Evolutionary conservation across 2,329 filamentous ascomycete genomes (phyloP), one percentile per base, ranked within the genome.

Genomic region (Sarocladiaceae sp.): DNA sequence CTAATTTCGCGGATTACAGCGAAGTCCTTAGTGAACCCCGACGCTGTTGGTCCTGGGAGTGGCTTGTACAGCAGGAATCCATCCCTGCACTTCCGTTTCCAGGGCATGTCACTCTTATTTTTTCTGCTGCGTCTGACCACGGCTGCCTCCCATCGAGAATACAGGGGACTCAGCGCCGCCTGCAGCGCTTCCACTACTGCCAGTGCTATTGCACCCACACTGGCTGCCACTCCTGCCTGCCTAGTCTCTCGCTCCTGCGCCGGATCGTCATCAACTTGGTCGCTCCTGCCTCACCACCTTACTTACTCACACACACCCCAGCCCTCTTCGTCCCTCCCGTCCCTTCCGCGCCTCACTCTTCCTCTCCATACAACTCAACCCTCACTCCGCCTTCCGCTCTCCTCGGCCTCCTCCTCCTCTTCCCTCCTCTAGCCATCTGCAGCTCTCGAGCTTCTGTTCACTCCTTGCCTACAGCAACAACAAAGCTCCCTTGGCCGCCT

Each of bases 221-320:
- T 16, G 15, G 23, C 23, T 21, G 23, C 19, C 7, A 16, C 37
- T 41, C 37, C 37, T 39, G 19, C 34, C 12, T 39, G 16, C 20
- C 4, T n/a, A 4, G 9, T 19, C 10, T 13, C 20, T 21, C 26
- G 34, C 34, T 23, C 20, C 34, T 41, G 37, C 37, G 29, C 37
- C 29, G 37, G 37, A 41, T 41, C 37, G 37, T 41, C 37, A 41
- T 41, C 37, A 41, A 41, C 21, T 41, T n/a, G n/a, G 6, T 39
- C 23, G 37, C 37, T 27, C 37, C 37, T 41, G 21, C 37, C 37
- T 41, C 37, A 41, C 37, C 37, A 41, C 23, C 23, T 16, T 21
- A n/a, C 24, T 41, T 16, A n/a, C n/a, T n/a, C n/a, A n/a, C n/a
- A n/a, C n/a, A n/a, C 23, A 18, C 12, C 24, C 37, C 37, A 39